Evolutionary conservation across 2,329 filamentous ascomycete genomes (phyloP).

Genomic region (Pyrenophora tritici-repentis): DNA sequence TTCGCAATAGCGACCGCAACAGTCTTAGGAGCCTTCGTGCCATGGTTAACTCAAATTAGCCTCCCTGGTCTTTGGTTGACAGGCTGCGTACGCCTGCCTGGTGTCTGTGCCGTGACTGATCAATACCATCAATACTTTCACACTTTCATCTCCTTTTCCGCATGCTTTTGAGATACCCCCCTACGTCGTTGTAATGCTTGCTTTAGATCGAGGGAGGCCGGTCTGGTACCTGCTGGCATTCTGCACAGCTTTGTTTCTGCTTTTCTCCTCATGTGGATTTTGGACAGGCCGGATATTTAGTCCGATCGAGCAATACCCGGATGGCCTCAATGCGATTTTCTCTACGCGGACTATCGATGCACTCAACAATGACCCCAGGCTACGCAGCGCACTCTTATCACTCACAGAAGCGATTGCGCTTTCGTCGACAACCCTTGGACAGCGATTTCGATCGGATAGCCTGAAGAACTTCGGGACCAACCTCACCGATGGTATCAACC

Average conservation of each 20-base stretch:
- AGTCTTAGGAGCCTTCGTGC: neutral
- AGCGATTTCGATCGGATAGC: constrained; percentile 12
- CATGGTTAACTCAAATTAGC: constrained; percentile 18
- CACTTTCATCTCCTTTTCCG: constrained; percentile 4
- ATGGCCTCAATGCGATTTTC: constrained; percentile 19
- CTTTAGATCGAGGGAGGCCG: constrained; percentile 26
- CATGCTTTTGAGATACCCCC: constrained; percentile 10
- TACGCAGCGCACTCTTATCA: constrained; percentile 29
- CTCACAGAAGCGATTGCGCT: constrained; percentile 29
- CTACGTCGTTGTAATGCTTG: constrained; percentile 33
- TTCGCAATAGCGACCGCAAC: constrained; percentile 19
- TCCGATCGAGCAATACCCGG: constrained; percentile 1
- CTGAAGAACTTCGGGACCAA: constrained; percentile 24
- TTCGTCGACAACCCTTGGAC: constrained; percentile 27
- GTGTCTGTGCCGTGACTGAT: constrained; percentile 14
- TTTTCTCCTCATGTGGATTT: constrained; percentile 21
- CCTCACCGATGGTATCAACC: constrained; percentile 22
- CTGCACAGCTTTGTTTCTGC: constrained; percentile 19
- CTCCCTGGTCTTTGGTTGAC: constrained; percentile 1
- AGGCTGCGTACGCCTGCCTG: neutral
- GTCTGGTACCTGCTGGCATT: constrained; percentile 34
- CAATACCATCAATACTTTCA: constrained; percentile 8
- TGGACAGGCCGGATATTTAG: constrained; percentile 16
- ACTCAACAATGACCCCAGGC: constrained; percentile 27
- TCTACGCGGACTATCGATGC: constrained; percentile 30